phyloP scores from a whole-genome alignment of 139 green algal genomes.

The Asterochloris sp. region DNA sequence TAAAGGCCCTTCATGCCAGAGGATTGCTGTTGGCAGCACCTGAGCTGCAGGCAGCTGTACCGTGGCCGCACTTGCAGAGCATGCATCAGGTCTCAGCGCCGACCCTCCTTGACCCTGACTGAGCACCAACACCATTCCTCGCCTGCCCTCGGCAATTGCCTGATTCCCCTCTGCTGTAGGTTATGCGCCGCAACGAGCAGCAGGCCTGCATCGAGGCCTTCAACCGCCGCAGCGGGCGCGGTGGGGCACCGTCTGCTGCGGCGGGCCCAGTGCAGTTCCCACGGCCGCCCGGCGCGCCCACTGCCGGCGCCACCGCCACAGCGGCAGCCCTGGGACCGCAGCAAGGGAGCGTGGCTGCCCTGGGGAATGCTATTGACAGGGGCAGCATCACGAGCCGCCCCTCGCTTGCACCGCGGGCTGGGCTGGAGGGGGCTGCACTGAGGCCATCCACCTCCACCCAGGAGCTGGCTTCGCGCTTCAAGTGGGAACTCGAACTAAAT shows the following conservation, averaged over 20 bases:
- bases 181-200: constrained; percentile 30
- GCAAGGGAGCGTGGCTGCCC: not conserved
- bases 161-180: constrained; percentile 3
- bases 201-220: constrained; percentile 25
- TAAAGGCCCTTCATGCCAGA: not conserved
- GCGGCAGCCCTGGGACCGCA: not conserved
- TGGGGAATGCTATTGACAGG: not conserved
- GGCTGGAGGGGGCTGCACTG: not conserved
- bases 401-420: not conserved
- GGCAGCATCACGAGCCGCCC: not conserved
- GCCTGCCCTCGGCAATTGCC: not conserved
- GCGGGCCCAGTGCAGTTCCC: not conserved
- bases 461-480: constrained; percentile 23
- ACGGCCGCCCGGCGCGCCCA: not conserved
- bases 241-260: not conserved
- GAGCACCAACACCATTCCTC: too few species aligned
- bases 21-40: not conserved
- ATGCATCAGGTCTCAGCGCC: too few species aligned
- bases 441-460: constrained; percentile 5
- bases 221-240: constrained; percentile 18
- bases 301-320: not conserved
- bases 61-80: too few species aligned
- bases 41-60: too few species aligned
- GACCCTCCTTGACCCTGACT: too few species aligned
- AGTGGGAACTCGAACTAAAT: not conserved